Evolutionary conservation across 2,329 filamentous ascomycete genomes (phyloP).

Genomic region (Rhynchosporium graminicola): DNA sequence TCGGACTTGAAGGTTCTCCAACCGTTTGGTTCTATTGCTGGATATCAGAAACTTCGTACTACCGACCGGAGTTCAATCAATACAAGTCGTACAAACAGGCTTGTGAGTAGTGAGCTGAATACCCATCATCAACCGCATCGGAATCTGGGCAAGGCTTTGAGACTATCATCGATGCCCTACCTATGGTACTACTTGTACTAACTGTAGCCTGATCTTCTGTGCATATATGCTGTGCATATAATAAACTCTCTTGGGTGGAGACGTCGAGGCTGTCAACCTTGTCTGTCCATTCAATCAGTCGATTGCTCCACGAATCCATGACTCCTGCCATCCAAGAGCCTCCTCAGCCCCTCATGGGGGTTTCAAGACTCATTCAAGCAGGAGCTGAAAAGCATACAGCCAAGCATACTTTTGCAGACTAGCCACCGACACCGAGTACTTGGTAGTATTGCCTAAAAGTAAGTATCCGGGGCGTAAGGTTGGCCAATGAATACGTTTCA

Average conservation of each 20-base stretch:
- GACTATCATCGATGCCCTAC: too few relatives aligned
- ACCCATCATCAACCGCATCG: too few relatives aligned
- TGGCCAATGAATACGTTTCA: not conserved
- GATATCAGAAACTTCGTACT: not conserved
- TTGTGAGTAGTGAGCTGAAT: too few relatives aligned
- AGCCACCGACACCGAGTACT: constrained; percentile 12
- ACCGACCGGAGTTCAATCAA: not conserved
- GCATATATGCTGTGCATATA: not conserved
- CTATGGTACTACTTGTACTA: not conserved
- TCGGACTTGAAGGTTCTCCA: not conserved
- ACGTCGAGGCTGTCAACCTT: not conserved
- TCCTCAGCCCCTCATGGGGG: not conserved
- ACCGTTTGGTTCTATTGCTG: not conserved
- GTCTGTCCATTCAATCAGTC: not conserved
- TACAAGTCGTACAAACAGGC: too few relatives aligned
- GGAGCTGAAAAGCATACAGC: not conserved
- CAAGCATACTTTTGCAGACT: not conserved
- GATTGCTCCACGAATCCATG: not conserved
- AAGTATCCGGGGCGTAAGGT: not conserved
- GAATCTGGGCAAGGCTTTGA: too few relatives aligned
- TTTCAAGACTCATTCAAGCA: too few relatives aligned
- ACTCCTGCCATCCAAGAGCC: not conserved
- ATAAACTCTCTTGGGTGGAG: not conserved
- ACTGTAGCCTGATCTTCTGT: constrained; percentile 9
- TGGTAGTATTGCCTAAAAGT: not conserved